Percentiles rank a stretch among this genome's conserved stretches.
phyloP scores from a whole-genome alignment of 305 asterid species.

The Withania somnifera region DNA sequence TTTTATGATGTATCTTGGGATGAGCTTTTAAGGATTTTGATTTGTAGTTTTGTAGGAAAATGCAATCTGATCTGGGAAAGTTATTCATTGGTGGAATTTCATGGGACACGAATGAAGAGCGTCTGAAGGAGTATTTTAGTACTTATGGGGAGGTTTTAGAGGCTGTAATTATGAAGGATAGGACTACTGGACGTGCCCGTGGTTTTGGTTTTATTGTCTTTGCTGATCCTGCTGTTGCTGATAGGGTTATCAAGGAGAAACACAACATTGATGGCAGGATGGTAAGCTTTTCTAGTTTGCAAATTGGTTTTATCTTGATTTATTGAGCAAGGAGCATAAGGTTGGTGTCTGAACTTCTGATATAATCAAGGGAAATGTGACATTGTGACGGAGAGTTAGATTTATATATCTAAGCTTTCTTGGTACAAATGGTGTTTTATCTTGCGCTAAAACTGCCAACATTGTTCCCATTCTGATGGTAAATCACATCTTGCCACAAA shows the following conservation, averaged over 20 bases:
- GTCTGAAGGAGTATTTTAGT: conserved; percentile 22
- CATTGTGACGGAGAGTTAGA: background rate
- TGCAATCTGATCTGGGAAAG: conserved; percentile 27
- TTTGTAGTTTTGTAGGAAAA: conserved; percentile 2
- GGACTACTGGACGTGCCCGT: conserved; percentile 28
- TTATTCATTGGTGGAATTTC: conserved; percentile 29
- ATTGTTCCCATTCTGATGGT: background rate
- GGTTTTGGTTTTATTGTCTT: conserved; percentile 28
- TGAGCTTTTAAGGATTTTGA: background rate
- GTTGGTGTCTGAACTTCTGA: background rate
- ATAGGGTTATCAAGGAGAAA: conserved; percentile 23
- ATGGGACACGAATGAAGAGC: conserved; percentile 28
- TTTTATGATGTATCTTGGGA: no score
- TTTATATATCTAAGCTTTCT: background rate
- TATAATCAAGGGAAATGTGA: background rate
- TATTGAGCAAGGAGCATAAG: background rate
- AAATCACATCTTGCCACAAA: background rate
- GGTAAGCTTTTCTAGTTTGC: conserved; percentile 11
- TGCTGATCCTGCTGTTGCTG: conserved; percentile 27
- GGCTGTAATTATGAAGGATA: conserved; percentile 28
- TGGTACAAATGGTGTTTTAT: background rate
- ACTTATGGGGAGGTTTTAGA: conserved; percentile 23
- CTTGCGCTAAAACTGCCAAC: background rate
- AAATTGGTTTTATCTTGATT: no score
- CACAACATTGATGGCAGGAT: conserved; percentile 27